Evolutionary conservation across 202 grass and related monocot species (phyloP).

Genomic region (Saccharum hybrid): DNA sequence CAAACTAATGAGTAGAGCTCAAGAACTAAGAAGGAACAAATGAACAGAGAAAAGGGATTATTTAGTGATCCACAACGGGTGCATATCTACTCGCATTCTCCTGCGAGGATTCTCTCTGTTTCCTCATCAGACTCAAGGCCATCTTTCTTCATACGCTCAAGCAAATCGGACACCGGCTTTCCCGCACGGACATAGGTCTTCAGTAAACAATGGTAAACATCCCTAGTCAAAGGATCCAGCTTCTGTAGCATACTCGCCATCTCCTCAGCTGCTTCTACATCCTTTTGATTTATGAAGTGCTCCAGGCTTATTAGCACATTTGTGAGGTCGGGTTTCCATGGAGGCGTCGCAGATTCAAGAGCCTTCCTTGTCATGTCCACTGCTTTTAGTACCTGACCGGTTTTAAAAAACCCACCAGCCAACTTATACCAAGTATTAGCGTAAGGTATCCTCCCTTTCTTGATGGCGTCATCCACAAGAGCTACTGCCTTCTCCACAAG

Average conservation of each 20-base stretch:
- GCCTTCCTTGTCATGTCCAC: constrained; percentile 68
- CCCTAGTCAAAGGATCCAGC: constrained; percentile 52
- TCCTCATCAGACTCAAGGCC: constrained; percentile 58
- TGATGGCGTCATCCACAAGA: constrained; percentile 58
- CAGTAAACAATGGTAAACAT: constrained; percentile 59
- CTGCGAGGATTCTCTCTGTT: constrained; percentile 53
- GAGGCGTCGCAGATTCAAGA: constrained; percentile 33
- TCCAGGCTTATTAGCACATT: constrained; percentile 53
- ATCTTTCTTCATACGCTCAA: constrained; percentile 64
- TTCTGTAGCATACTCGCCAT: constrained; percentile 47
- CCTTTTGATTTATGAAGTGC: constrained; percentile 55
- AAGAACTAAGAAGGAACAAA: background rate
- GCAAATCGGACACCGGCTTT: constrained; percentile 45
- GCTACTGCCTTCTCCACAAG: constrained; percentile 71
- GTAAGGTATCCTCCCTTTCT: constrained; percentile 64
- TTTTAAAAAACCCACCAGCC: constrained; percentile 63
- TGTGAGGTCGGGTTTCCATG: constrained; percentile 52
- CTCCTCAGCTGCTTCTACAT: constrained; percentile 68
- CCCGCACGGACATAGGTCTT: constrained; percentile 48
- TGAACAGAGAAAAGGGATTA: background rate
- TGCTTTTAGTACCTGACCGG: constrained; percentile 56
- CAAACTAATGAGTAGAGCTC: constrained; percentile 5
- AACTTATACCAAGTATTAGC: constrained; percentile 70
- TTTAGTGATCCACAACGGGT: background rate
- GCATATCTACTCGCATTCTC: constrained; percentile 43